These are phyloP conservation scores for Chlorella sorokiniana DNA, from an alignment of 139 green algal species.

Conservation along the genomic window DNA sequence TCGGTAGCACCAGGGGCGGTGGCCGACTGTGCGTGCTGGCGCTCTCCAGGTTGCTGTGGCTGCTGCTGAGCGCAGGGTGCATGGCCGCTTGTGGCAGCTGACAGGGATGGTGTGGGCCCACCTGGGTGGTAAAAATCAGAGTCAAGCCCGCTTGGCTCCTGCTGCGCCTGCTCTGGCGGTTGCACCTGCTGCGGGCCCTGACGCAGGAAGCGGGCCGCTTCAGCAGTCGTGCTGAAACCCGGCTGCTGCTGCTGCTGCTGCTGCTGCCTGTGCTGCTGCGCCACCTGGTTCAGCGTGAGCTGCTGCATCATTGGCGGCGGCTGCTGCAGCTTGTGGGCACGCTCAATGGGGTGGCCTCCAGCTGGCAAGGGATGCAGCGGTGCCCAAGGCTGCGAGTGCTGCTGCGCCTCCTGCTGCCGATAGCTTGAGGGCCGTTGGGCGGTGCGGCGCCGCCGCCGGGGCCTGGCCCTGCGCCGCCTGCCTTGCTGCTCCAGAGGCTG, in stretches of 20 bases:
- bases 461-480: neutral
- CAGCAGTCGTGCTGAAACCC: slow-evolving; percentile 4
- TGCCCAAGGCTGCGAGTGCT: neutral
- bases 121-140: slow-evolving; percentile 10
- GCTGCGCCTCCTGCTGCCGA: neutral
- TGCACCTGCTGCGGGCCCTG: neutral
- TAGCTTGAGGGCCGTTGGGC: too few relatives aligned
- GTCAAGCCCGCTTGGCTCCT: neutral
- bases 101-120: neutral
- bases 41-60: neutral
- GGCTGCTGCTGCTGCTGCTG: neutral
- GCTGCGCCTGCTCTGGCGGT: neutral
- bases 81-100: neutral
- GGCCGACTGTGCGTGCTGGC: neutral
- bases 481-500: slow-evolving; percentile 16
- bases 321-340: slow-evolving; percentile 7
- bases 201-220: neutral
- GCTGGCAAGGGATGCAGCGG: too few relatives aligned
- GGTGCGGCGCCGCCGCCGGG: neutral
- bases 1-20: neutral
- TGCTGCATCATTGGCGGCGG: neutral
- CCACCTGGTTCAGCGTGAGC: neutral
- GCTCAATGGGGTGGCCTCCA: too few relatives aligned
- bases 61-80: neutral
- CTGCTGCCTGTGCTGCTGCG: neutral